These are phyloP conservation scores for Blastocystis sp. DNA, from an alignment of 352 stramenopile genomes.

Conservation along the genomic window DNA sequence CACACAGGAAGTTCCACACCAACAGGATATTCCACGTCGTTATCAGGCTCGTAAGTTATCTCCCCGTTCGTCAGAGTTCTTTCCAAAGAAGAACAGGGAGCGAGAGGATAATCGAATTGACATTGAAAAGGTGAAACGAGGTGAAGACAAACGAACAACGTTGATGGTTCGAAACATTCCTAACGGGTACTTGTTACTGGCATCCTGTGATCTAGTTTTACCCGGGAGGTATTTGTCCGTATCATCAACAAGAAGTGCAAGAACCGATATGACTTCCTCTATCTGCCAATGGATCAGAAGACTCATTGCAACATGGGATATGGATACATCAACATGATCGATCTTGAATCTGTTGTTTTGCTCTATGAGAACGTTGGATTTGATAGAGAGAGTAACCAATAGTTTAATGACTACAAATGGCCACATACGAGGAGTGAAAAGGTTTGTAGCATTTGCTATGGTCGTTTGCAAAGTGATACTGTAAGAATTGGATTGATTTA, in stretches of 20 bases:
- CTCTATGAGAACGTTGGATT: slow-evolving; percentile 40
- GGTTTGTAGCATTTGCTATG: slow-evolving; percentile 95
- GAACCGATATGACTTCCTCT: slow-evolving; percentile 95
- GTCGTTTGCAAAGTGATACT: slow-evolving; percentile 75
- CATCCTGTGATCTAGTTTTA: slow-evolving; percentile 66
- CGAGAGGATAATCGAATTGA: background rate
- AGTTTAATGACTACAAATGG: slow-evolving; percentile 72
- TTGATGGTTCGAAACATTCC: slow-evolving; percentile 99
- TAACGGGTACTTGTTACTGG: slow-evolving; percentile 85
- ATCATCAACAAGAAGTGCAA: slow-evolving; percentile 88
- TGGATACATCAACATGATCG: slow-evolving; percentile 98
- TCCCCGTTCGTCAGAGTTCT: background rate
- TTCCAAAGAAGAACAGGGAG: background rate
- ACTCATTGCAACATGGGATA: slow-evolving; percentile 99
- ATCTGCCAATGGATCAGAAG: slow-evolving; percentile 99
- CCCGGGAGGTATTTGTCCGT: slow-evolving; percentile 90
- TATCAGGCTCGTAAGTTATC: background rate
- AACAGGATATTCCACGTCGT: background rate
- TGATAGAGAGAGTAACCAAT: slow-evolving; percentile 56
- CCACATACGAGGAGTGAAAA: slow-evolving; percentile 98
- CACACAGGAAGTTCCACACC: background rate
- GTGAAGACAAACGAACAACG: slow-evolving; percentile 87
- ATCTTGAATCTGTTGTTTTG: slow-evolving; percentile 67
- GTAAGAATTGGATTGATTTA: background rate
- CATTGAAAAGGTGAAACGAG: slow-evolving; percentile 21